Base-by-base conservation (phyloP, 1,284 basidiomycete species). In the Malassezia dermatis region DNA sequence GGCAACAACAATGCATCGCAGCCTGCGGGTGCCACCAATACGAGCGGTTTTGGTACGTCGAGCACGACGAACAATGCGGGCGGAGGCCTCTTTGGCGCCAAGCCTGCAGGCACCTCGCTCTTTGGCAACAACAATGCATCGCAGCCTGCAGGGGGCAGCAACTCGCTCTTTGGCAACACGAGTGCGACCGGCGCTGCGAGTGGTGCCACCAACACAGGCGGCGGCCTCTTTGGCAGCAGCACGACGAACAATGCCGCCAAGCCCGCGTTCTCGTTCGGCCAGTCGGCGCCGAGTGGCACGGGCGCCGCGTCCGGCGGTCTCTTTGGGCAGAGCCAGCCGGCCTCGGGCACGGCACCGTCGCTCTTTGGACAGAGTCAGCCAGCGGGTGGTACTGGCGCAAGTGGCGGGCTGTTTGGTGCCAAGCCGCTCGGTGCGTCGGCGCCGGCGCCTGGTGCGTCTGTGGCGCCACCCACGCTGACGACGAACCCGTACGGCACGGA, bases 401-500 rank as follows among this genome's bases (percentile, higher is more conserved):
- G 11, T n/a, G 32, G 37, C n/a, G 37, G 60, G 21, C 53, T 63
- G 17, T 61, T 65, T 35, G 59, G 60, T 8, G 32, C 54, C 10
- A 57, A 51, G 51, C 55, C 55, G 17, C 55, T 57, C 21, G 55
- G 55, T 23, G 55, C 55, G 6, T 57, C 55, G 23, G 45, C 48
- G 27, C 55, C 55, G 2, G 47, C 49, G 15, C 30, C 51, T 8
- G 15, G 44, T 17, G 41, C 35, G 11, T 28, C 49, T 15, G 44
- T 50, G 57, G 35, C 66, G 66, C 61, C 74, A 66, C 56, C 64
- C 4, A 60, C 66, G 45, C 87, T 96, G 67, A 85, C 86, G 44
- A 84, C 89, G 71, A 80, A 81, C 66, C 90, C 93, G 0, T 90
- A 96, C 71, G 86, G 86, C 39, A 81, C 83, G 56, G 89, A 88